Evolutionary conservation across 106 monocot species (phyloP).

Genomic region (Dioscorea dumetorum): DNA sequence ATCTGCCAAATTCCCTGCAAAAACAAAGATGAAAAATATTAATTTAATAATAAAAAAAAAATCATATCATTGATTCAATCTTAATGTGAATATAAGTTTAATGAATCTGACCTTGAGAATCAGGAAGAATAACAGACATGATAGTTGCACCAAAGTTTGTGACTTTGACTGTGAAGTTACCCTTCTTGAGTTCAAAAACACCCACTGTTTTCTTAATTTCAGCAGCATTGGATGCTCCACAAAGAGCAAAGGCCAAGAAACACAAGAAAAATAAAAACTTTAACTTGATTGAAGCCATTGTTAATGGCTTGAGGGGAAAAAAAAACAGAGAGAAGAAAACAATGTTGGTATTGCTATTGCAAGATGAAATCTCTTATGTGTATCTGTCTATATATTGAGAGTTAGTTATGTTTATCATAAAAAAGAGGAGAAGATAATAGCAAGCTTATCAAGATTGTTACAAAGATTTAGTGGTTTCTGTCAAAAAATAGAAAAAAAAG

Average conservation of each 20-base stretch:
- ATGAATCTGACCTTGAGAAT: constrained; percentile 34
- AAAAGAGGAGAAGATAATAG: no score
- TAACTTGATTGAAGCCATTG: not conserved
- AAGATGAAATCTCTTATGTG: no score
- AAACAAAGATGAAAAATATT: constrained; percentile 2
- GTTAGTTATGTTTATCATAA: no score
- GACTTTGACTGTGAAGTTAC: constrained; percentile 56
- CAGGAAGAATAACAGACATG: constrained; percentile 52
- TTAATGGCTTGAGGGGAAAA: no score
- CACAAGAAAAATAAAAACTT: constrained; percentile 5
- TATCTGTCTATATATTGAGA: no score
- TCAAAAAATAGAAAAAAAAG: no score
- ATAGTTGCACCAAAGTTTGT: constrained; percentile 69
- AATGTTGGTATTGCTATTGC: no score
- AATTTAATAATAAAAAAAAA: not conserved
- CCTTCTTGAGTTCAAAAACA: constrained; percentile 45
- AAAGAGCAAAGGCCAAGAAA: constrained; percentile 15
- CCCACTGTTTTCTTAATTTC: constrained; percentile 26
- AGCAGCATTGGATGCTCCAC: constrained; percentile 10
- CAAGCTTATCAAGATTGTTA: no score
- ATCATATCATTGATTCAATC: no score
- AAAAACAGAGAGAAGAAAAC: no score
- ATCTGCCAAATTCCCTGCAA: constrained; percentile 58
- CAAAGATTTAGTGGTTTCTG: no score
- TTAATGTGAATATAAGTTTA: not conserved